Base-by-base conservation (phyloP, 108 stramenopile species). In the Schizochytrium sp. region DNA sequence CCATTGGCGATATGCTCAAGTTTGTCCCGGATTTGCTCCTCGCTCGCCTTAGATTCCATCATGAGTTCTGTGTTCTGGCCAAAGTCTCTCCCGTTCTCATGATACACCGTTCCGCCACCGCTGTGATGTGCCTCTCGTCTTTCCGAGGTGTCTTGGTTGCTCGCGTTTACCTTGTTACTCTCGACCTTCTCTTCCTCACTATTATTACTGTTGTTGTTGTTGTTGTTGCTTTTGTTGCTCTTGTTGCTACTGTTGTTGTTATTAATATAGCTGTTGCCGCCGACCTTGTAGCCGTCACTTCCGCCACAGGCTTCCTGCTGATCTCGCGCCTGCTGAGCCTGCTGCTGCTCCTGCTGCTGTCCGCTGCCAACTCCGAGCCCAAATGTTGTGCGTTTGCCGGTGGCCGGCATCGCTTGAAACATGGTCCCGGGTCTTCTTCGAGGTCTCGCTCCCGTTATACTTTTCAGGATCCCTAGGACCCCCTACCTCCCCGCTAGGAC, bases 161-260 rank as follows among this genome's bases (percentile, higher is more conserved):
- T 60, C 59, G 59, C 17, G 19, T 60, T 60, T 60, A 60, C 59
- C 17, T 60, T n/a, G 19, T n/a, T 17, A 17, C n/a, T 60, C 59
- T n/a, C 59, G 19, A n/a, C 19, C 59, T 60, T n/a, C 59, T 60
- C 59, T 60, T 60, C 59, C 2, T 53, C 40, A 12, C 5, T 40
- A 28, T 47, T 47, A 53, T 38, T 40, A 12, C 50, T 40, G 76
- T 83, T 83, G 1, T 83, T 40, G 50, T 55, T 83, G 76, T 83
- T 40, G 38, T 83, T 53, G 53, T 38, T 60, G 59, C n/a, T 60
- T 60, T n/a, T n/a, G 19, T 17, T n/a, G 17, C 19, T n/a, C 17
- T 19, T 19, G 59, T 60, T 60, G 19, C n/a, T n/a, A 17, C n/a
- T n/a, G 19, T 60, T 53, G 19, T 60, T 53, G 8, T 17, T 13